A percentile compares a stretch with the other conserved stretches of the same genome.
phyloP scores from a whole-genome alignment of 768 basidiomycete species.

The Tubosaeta sp. region DNA sequence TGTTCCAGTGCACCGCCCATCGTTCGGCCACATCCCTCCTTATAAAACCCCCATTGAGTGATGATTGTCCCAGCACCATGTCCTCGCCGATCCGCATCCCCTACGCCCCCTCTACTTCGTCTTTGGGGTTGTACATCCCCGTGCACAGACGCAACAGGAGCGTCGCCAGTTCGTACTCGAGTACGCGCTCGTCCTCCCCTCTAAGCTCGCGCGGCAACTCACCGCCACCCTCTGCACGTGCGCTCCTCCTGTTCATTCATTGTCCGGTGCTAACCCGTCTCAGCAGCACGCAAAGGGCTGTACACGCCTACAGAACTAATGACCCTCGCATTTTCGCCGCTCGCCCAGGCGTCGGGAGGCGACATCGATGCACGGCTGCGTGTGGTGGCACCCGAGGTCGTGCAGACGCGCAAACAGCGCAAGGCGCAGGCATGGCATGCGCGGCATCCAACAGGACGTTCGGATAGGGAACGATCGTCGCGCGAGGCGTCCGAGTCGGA shows the following conservation, averaged over 20 bases:
- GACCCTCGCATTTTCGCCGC: conserved; percentile 19
- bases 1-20: neutral
- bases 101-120: neutral
- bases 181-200: conserved; percentile 11
- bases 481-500: too few relatives aligned
- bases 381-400: conserved; percentile 22
- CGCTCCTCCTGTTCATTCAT: neutral
- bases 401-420: conserved; percentile 23
- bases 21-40: neutral
- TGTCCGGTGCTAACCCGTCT: neutral
- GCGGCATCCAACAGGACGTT: conserved; percentile 1
- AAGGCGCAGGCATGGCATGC: conserved; percentile 23
- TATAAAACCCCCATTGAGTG: neutral
- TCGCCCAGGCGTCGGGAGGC: conserved; percentile 7
- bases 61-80: conserved; percentile 14
- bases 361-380: conserved; percentile 10
- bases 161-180: conserved; percentile 15
- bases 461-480: too few relatives aligned
- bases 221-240: neutral
- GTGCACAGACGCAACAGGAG: conserved; percentile 33
- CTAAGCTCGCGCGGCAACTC: conserved; percentile 8
- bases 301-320: conserved; percentile 28
- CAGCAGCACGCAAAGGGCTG: neutral
- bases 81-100: conserved; percentile 18
- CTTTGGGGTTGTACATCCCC: conserved; percentile 35